Conservation (phyloP, 2,329 filamentous ascomycete genomes). For the Thielaviopsis euricoi region DNA sequence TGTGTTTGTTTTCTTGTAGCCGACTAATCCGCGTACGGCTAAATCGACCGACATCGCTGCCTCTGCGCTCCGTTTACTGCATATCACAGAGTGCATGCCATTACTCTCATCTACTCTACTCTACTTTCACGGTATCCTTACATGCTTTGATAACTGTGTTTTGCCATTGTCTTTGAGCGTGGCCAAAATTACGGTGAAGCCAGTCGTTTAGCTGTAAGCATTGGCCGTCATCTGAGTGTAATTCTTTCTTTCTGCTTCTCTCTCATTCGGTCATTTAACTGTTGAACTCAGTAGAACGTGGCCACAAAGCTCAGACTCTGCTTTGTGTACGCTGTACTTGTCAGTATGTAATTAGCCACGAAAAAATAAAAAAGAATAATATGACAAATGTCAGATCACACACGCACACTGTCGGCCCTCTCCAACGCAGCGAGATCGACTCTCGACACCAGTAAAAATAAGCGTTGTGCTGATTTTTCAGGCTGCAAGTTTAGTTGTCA, state of each 20-base stretch:
- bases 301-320: not conserved
- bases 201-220: not conserved
- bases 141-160: too few species aligned
- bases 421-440: too few species aligned
- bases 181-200: not conserved
- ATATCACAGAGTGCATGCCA: not conserved
- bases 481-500: not conserved
- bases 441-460: not conserved
- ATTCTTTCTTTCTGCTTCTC: not conserved
- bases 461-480: not conserved
- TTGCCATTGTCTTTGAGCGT: too few species aligned
- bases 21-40: not conserved
- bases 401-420: not conserved
- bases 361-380: too few species aligned
- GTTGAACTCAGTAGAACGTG: not conserved
- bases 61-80: not conserved
- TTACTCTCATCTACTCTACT: too few species aligned
- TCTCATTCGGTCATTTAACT: not conserved
- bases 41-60: not conserved
- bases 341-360: not conserved
- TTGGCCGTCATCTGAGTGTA: not conserved
- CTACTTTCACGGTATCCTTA: too few species aligned
- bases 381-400: not conserved
- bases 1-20: not conserved
- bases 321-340: too few species aligned